Base-by-base conservation (phyloP, 2,329 filamentous ascomycete genomes). In the Trichoderma simmonsii region DNA sequence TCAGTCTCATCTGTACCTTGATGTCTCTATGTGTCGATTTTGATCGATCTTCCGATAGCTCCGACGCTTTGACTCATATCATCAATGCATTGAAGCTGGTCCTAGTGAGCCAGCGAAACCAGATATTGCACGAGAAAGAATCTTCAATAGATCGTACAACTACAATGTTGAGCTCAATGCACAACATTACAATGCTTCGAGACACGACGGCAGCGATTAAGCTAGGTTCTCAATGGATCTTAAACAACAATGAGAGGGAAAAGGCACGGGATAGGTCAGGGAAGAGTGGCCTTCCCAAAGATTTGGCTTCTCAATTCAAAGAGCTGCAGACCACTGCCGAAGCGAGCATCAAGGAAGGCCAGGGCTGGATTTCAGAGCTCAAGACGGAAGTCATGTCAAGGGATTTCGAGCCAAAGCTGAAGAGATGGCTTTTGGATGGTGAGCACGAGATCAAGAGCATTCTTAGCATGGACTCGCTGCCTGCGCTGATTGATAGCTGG, bases 1-100 rank as follows among this genome's bases (percentile, higher is more conserved):
- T 86, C 28, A 81, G 82, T 28, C 73, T 85, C 7, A 81, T 88
- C 2, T 79, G 82, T 7, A 77, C 77, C 1, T 73, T 83, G 1
- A 74, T 83, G 7, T 74, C 80, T 2, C 76, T 82, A 7, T 76
- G 76, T 8, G 74, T 74, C 0, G 63, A 74, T 15, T 74, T 78
- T n/a, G 73, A 75, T 28, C 77, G 77, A 43, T 71, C 77, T n/a
- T 71, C 72, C 0, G 71, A 76, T 4, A 51, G 78, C 1, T 73
- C 75, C 0, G 76, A 77, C 2, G 74, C 75, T 3, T 75, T 82
- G n/a, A 62, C 57, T 15, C 76, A 78, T 12, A 74, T 82, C 7
- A 64, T 75, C 2, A 74, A 77, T 3, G 78, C 77, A 4, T 26
- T 80, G n/a, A 74, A 74, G 12, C 71, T 74, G 6, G 75, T 75